Conservation (phyloP, 257 asterid species). For the Paulownia fortunei region DNA sequence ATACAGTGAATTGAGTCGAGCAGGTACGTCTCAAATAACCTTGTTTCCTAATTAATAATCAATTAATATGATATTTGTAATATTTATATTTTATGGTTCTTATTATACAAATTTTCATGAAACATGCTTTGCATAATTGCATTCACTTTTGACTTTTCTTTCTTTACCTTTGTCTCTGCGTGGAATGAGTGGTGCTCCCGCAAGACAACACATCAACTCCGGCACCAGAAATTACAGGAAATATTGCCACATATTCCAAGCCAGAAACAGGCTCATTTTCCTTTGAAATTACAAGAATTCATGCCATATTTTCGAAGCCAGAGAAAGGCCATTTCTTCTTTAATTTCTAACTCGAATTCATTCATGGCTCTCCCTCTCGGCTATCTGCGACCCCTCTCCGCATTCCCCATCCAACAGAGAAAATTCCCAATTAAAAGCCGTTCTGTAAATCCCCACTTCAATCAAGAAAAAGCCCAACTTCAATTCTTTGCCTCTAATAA, state of each 20-base stretch:
- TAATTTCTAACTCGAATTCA: slow-evolving; percentile 6
- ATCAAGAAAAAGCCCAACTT: slow-evolving; percentile 30
- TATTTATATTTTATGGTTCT: background rate
- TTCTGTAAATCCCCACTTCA: slow-evolving; percentile 23
- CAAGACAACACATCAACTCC: slow-evolving; percentile 16
- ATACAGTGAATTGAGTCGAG: too few species aligned
- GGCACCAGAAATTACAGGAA: background rate
- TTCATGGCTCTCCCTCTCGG: slow-evolving; percentile 49
- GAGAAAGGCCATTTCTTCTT: background rate
- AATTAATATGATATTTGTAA: background rate
- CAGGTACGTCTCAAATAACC: too few species aligned
- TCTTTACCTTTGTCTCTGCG: background rate
- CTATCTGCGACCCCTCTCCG: slow-evolving; percentile 43
- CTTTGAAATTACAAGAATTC: background rate
- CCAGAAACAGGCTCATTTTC: background rate
- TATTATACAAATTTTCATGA: background rate
- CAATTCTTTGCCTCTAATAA: slow-evolving; percentile 21
- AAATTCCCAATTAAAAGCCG: slow-evolving; percentile 19
- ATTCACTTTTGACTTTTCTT: background rate
- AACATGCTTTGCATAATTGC: background rate
- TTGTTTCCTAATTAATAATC: background rate
- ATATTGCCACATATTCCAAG: slow-evolving; percentile 9
- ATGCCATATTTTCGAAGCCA: background rate
- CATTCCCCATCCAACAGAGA: slow-evolving; percentile 36
- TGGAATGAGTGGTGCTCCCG: slow-evolving; percentile 20